Evolutionary conservation across 2,329 filamentous ascomycete species (phyloP).

Genomic region (Zelopaecilomyces penicillatus): DNA sequence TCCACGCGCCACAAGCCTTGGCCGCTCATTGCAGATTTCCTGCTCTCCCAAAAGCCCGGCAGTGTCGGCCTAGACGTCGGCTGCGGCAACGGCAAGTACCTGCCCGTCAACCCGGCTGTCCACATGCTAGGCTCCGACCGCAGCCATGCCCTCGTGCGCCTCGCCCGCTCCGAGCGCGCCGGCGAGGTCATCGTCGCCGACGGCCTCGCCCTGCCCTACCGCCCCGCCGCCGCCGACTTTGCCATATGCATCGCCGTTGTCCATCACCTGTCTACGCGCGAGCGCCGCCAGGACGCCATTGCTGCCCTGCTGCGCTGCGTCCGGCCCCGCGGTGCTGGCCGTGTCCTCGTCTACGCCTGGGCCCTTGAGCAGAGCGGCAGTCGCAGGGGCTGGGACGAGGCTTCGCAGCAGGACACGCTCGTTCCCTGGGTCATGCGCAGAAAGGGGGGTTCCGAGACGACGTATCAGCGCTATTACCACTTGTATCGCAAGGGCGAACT

Average conservation of each 20-base stretch:
- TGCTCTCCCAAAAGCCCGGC: slow-evolving; percentile 56
- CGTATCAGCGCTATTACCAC: slow-evolving; percentile 89
- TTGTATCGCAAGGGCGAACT: slow-evolving; percentile 82
- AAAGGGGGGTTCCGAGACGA: slow-evolving; percentile 36
- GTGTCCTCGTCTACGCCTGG: slow-evolving; percentile 84
- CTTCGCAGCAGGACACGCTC: slow-evolving; percentile 79
- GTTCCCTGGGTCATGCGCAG: slow-evolving; percentile 79
- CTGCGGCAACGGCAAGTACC: slow-evolving; percentile 95
- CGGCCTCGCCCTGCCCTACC: slow-evolving; percentile 75
- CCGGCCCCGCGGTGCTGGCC: slow-evolving; percentile 45
- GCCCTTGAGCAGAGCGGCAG: slow-evolving; percentile 85
- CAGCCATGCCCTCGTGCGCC: slow-evolving; percentile 49
- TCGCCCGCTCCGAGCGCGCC: slow-evolving; percentile 37
- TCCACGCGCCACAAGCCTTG: slow-evolving; percentile 76
- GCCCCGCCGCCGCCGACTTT: slow-evolving; percentile 56
- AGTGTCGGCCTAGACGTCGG: slow-evolving; percentile 83
- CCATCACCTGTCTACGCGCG: slow-evolving; percentile 79
- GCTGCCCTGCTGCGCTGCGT: slow-evolving; percentile 61
- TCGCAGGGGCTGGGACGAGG: slow-evolving; percentile 80
- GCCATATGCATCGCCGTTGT: slow-evolving; percentile 90
- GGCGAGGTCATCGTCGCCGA: slow-evolving; percentile 73
- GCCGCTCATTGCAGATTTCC: slow-evolving; percentile 80
- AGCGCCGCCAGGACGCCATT: slow-evolving; percentile 65
- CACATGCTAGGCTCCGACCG: slow-evolving; percentile 82
- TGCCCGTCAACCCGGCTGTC: slow-evolving; percentile 66